These are phyloP conservation scores for Phytophthora cryptogea DNA, from an alignment of 352 stramenopile species.

Conservation along the genomic window DNA sequence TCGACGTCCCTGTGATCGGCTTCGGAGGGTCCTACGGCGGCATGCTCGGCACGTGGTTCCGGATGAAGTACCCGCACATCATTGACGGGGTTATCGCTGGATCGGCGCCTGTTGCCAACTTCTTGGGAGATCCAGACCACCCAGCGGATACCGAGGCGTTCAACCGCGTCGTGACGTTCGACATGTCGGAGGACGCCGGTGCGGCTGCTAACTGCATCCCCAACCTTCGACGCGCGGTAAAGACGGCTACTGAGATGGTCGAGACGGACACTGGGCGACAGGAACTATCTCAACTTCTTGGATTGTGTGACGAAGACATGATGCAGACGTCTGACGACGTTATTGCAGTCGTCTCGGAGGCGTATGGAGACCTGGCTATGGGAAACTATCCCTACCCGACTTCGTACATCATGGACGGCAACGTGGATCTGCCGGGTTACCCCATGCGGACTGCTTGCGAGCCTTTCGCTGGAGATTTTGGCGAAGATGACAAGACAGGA, in stretches of 20 bases:
- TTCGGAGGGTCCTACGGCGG: slow-evolving; percentile 84
- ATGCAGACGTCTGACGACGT: slow-evolving; percentile 34
- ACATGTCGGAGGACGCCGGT: slow-evolving; percentile 43
- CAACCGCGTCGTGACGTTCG: slow-evolving; percentile 44
- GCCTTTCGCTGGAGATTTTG: slow-evolving; percentile 33
- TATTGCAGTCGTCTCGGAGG: slow-evolving; percentile 16
- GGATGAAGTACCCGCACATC: slow-evolving; percentile 77
- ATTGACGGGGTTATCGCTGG: slow-evolving; percentile 68
- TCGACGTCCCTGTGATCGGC: slow-evolving; percentile 59
- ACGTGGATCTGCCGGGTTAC: slow-evolving; percentile 40
- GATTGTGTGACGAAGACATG: slow-evolving; percentile 32
- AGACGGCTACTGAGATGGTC: slow-evolving; percentile 16
- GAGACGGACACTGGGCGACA: slow-evolving; percentile 25
- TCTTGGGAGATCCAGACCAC: slow-evolving; percentile 48
- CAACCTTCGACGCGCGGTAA: slow-evolving; percentile 37
- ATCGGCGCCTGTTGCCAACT: slow-evolving; percentile 67
- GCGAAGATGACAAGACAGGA: slow-evolving; percentile 11
- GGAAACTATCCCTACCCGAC: slow-evolving; percentile 57
- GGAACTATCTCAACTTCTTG: slow-evolving; percentile 30
- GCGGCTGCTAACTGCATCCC: slow-evolving; percentile 41
- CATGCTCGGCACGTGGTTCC: slow-evolving; percentile 77
- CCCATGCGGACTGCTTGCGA: slow-evolving; percentile 46
- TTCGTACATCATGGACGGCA: slow-evolving; percentile 54
- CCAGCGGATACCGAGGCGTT: slow-evolving; percentile 48
- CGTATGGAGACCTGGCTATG: slow-evolving; percentile 43